Evolutionary conservation across 495 filamentous ascomycete genomes (phyloP), one percentile per base, ranked within the genome.

Genomic region (Mycothermus thermophilus): DNA sequence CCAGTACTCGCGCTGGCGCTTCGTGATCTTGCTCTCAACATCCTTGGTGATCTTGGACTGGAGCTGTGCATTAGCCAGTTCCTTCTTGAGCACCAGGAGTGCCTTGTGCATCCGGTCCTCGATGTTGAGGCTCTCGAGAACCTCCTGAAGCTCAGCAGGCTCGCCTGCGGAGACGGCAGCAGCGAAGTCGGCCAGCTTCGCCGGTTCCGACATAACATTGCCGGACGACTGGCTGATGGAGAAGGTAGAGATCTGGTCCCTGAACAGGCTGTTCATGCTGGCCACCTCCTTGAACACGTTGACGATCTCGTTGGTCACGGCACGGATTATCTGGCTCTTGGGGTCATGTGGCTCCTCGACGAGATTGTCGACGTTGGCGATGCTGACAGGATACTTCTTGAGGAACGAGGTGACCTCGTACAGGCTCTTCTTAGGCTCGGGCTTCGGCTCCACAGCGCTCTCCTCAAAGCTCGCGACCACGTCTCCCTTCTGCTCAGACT

Each of bases 401-500:
- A 99, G 60, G 67, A 96, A 99, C 3, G 85, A 77, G 0, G 83
- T 94, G 13, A 86, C 82, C 40, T 92, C 88, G 53, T 90, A 90
- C 38, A 72, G 68, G 32, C 75, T 46, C 46, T 62, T 10, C 46
- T 55, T 64, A 30, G 46, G 40, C 34, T 67, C 58, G 25, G 63
- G 56, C 42, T 70, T 67, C 25, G 20, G 11, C 18, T 64, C 59
- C 2, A 74, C 65, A 5, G 64, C 60, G 31, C 59, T 69, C 63
- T 99, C 92, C 54, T 99, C 92, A 44, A 99, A 99, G 57, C 86
- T 94, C 10, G 92, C 90, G 8, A 95, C 88, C 5, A 96, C 84
- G 54, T 94, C 92, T 4, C 90, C 90, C 47, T 80, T 79, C 50
- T 82, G 52, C 12, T 57, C 48, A 0, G 60, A 25, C 15, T 64